A percentile compares a stretch with the other conserved stretches of the same genome.
Conservation (phyloP, 805 yeast species). For the Metschnikowia anglica region DNA sequence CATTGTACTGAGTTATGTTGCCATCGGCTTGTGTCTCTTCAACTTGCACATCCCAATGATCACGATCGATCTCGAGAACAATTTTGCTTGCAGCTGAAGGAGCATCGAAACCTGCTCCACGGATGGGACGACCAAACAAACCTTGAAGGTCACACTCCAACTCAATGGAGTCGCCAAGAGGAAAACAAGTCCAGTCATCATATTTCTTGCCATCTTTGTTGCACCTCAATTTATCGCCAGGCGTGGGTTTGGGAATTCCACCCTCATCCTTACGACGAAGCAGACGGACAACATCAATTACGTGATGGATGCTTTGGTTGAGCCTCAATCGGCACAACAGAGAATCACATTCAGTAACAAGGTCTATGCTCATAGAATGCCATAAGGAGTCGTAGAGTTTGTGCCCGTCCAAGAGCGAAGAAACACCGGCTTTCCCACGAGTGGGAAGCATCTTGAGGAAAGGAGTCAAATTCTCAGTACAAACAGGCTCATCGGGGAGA, state of each 20-base stretch:
- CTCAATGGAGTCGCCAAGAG: slow-evolving; percentile 53
- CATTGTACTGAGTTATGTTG: slow-evolving; percentile 4
- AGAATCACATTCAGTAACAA: slow-evolving; percentile 53
- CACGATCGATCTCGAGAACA: slow-evolving; percentile 38
- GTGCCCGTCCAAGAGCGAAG: slow-evolving; percentile 86
- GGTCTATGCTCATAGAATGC: slow-evolving; percentile 91
- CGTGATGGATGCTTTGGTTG: slow-evolving; percentile 68
- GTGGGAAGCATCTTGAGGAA: slow-evolving; percentile 87
- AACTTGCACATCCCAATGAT: slow-evolving; percentile 48
- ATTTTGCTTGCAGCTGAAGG: slow-evolving; percentile 22
- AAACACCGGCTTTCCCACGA: slow-evolving; percentile 84
- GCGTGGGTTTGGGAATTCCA: slow-evolving; percentile 79
- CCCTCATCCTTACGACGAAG: slow-evolving; percentile 56
- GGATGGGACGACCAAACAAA: slow-evolving; percentile 66
- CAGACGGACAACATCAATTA: slow-evolving; percentile 67
- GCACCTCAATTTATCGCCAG: slow-evolving; percentile 71
- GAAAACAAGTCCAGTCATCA: slow-evolving; percentile 75
- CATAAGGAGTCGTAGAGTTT: slow-evolving; percentile 86
- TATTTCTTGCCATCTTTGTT: slow-evolving; percentile 54
- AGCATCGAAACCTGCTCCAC: slow-evolving; percentile 64
- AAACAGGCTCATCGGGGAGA: slow-evolving; percentile 90
- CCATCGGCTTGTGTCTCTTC: slow-evolving; percentile 15
- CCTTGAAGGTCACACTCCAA: slow-evolving; percentile 55
- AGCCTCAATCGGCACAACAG: slow-evolving; percentile 49
- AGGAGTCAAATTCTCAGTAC: slow-evolving; percentile 96